Conservation (phyloP, 768 basidiomycete genomes). For the Suillus weaverae region DNA sequence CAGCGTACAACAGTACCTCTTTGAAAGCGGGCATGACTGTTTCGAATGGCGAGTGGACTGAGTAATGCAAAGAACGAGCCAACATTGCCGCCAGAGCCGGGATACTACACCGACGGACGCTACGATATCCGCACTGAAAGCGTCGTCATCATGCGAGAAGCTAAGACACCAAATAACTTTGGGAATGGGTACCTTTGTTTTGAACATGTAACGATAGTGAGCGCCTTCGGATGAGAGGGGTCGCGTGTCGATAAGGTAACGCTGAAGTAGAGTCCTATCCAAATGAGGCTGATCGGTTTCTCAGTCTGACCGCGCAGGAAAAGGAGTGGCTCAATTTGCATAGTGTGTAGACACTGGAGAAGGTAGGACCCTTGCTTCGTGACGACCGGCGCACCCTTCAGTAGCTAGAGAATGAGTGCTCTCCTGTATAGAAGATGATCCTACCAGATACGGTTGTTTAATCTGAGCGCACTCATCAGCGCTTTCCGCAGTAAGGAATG, state of each 20-base stretch:
- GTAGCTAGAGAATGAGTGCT: slow-evolving; percentile 65
- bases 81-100: slow-evolving; percentile 58
- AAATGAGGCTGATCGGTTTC: slow-evolving; percentile 75
- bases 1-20: slow-evolving; percentile 66
- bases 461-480: neutral
- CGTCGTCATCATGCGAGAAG: slow-evolving; percentile 75
- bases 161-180: slow-evolving; percentile 73
- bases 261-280: slow-evolving; percentile 67
- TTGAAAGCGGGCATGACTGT: slow-evolving; percentile 87
- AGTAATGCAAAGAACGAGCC: neutral
- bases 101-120: slow-evolving; percentile 86
- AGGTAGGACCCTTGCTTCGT: slow-evolving; percentile 69
- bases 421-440: slow-evolving; percentile 17
- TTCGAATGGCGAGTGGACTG: slow-evolving; percentile 63
- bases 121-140: slow-evolving; percentile 95
- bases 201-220: slow-evolving; percentile 85
- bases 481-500: too few relatives aligned
- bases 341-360: slow-evolving; percentile 71
- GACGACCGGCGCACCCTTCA: slow-evolving; percentile 57
- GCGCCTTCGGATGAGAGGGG: slow-evolving; percentile 23
- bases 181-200: slow-evolving; percentile 83
- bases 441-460: too few relatives aligned
- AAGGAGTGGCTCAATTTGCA: slow-evolving; percentile 82
- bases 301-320: slow-evolving; percentile 67
- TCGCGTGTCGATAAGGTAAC: slow-evolving; percentile 7